phyloP scores from a whole-genome alignment of 208 protist species.

The Leishmania turanica region DNA sequence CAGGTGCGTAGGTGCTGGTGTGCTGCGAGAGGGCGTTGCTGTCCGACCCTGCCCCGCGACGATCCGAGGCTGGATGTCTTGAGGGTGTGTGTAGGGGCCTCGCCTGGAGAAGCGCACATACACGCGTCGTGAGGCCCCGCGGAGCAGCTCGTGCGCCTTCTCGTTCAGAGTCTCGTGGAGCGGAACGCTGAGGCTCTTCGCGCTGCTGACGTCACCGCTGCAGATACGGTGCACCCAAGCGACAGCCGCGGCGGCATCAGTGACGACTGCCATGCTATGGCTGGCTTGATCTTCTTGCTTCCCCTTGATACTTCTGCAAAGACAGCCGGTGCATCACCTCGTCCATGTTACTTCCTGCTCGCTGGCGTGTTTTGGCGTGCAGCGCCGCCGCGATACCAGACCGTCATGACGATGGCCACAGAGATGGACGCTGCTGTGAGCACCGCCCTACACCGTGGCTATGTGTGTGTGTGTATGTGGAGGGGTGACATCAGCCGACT shows the following conservation, averaged over 20 bases:
- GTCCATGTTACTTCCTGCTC: neutral
- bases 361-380: neutral
- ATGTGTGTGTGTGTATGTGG: neutral
- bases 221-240: neutral
- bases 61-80: constrained; percentile 5
- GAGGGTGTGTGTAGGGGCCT: neutral
- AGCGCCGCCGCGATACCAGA: neutral
- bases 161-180: neutral
- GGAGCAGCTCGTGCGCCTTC: neutral
- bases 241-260: neutral
- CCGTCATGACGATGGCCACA: neutral
- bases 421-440: neutral
- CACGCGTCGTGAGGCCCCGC: neutral
- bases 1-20: constrained; percentile 7
- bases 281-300: neutral
- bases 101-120: neutral
- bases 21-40: constrained; percentile 25
- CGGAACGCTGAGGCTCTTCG: neutral
- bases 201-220: neutral
- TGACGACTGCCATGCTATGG: neutral
- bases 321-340: neutral
- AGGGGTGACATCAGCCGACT: neutral
- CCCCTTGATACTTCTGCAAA: neutral
- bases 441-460: neutral
- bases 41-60: constrained; percentile 10